These are phyloP conservation scores for Zymoseptoria pseudotritici DNA, from an alignment of 2,329 filamentous ascomycete genomes.

Conservation along the genomic window DNA sequence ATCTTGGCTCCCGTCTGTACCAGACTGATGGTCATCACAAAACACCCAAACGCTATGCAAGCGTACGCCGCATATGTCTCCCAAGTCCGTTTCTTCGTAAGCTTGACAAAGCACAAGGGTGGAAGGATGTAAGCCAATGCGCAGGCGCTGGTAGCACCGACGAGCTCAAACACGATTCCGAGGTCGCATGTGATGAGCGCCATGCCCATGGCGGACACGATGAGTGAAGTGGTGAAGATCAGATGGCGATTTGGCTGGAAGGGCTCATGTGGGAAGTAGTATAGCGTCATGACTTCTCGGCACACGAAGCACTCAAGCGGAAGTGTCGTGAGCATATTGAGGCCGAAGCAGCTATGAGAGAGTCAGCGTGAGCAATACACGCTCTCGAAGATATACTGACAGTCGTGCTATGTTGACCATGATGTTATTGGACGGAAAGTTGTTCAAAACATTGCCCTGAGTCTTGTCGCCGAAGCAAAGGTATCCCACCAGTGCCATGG, in stretches of 20 bases:
- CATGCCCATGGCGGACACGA: slow-evolving; percentile 69
- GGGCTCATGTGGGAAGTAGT: slow-evolving; percentile 63
- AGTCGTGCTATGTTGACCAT: slow-evolving; percentile 93
- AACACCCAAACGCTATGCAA: slow-evolving; percentile 69
- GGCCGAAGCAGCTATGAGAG: slow-evolving; percentile 64
- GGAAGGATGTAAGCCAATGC: slow-evolving; percentile 92
- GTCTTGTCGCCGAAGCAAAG: slow-evolving; percentile 89
- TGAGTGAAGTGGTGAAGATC: slow-evolving; percentile 73
- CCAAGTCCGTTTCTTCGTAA: slow-evolving; percentile 61
- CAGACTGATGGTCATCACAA: slow-evolving; percentile 75
- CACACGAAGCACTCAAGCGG: slow-evolving; percentile 97
- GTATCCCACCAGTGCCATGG: slow-evolving; percentile 83
- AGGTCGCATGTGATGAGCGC: slow-evolving; percentile 86
- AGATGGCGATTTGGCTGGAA: slow-evolving; percentile 81
- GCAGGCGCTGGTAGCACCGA: slow-evolving; percentile 89
- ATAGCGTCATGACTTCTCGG: slow-evolving; percentile 90
- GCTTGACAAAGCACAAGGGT: slow-evolving; percentile 88
- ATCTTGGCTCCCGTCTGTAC: slow-evolving; percentile 67
- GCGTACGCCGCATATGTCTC: slow-evolving; percentile 55
- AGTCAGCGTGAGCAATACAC: background rate
- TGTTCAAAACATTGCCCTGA: slow-evolving; percentile 93
- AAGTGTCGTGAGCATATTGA: slow-evolving; percentile 97
- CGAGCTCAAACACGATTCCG: slow-evolving; percentile 88
- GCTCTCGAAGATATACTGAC: slow-evolving; percentile 29
- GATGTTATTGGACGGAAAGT: slow-evolving; percentile 82